phyloP scores from a whole-genome alignment of 1,284 basidiomycete species.

The Anthracocystis walkeri region DNA sequence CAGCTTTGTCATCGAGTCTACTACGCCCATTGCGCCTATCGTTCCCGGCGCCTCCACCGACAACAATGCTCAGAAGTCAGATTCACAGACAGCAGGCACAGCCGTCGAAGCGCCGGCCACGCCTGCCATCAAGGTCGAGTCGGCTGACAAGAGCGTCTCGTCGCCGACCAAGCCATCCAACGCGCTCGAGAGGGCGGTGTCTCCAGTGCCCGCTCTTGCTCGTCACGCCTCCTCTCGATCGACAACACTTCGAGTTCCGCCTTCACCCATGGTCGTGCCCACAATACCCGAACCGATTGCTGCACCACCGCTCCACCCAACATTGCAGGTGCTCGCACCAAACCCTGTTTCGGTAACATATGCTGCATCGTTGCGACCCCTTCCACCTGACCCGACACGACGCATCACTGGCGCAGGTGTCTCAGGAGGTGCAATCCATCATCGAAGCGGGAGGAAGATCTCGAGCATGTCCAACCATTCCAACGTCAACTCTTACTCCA shows the following conservation, averaged over 20 bases:
- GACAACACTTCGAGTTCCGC: slow-evolving; percentile 34
- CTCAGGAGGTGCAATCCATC: slow-evolving; percentile 65
- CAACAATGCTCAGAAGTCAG: not conserved
- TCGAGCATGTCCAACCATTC: slow-evolving; percentile 26
- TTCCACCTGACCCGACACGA: slow-evolving; percentile 65
- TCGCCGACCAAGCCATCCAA: slow-evolving; percentile 16
- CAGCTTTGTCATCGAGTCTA: slow-evolving; percentile 47
- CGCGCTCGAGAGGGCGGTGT: slow-evolving; percentile 36
- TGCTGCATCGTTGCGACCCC: slow-evolving; percentile 65
- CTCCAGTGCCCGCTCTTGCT: slow-evolving; percentile 38
- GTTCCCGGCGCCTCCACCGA: slow-evolving; percentile 1
- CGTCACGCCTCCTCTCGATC: slow-evolving; percentile 29
- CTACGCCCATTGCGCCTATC: slow-evolving; percentile 28
- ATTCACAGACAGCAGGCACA: not conserved
- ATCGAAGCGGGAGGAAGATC: slow-evolving; percentile 55
- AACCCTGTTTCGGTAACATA: slow-evolving; percentile 68
- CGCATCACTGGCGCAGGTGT: slow-evolving; percentile 63
- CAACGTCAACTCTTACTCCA: slow-evolving; percentile 43
- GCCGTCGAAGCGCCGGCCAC: slow-evolving; percentile 4
- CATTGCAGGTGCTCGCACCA: slow-evolving; percentile 60
- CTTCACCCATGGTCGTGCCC: slow-evolving; percentile 36
- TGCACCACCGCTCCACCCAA: slow-evolving; percentile 55
- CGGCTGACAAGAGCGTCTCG: slow-evolving; percentile 17
- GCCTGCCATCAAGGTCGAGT: slow-evolving; percentile 21
- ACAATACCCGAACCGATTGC: slow-evolving; percentile 27